Evolutionary conservation across 1,284 basidiomycete genomes (phyloP).

Genomic region (Ganoderma boninense): DNA sequence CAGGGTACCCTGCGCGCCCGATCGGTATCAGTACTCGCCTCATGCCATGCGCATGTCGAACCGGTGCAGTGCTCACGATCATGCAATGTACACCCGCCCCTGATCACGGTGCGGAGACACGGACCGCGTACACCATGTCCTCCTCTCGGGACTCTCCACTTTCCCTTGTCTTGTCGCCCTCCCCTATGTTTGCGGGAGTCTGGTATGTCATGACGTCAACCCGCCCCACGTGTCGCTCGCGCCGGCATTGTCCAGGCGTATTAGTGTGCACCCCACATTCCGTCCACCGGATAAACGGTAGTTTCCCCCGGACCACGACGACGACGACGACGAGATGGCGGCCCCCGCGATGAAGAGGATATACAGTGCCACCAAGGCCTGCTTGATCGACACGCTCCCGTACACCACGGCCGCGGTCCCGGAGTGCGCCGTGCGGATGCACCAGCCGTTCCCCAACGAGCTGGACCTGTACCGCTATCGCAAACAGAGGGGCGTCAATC

Average conservation of each 20-base stretch:
- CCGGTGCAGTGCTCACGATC: not conserved
- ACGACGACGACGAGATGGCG: not conserved
- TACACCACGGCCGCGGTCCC: not conserved
- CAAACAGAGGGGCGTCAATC: slow-evolving; percentile 85
- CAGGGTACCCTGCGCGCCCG: not conserved
- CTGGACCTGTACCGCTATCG: slow-evolving; percentile 68
- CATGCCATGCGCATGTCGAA: slow-evolving; percentile 2
- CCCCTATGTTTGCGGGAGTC: not conserved
- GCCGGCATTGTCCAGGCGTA: not conserved
- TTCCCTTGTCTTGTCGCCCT: not conserved
- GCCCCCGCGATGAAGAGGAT: not conserved
- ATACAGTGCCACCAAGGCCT: not conserved
- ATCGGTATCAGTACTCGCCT: slow-evolving; percentile 7
- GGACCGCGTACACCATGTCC: not conserved
- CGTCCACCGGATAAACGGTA: not conserved
- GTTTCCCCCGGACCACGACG: not conserved
- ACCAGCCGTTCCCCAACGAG: slow-evolving; percentile 34
- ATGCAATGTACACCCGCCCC: not conserved
- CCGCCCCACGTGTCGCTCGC: not conserved
- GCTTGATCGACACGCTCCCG: not conserved
- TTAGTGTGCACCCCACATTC: not conserved
- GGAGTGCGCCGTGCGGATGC: not conserved
- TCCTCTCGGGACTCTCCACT: not conserved
- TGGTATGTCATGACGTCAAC: not conserved
- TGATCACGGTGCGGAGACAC: not conserved